Evolutionary conservation across 352 stramenopile genomes (phyloP).

Genomic region (Phytophthora pinifolia): DNA sequence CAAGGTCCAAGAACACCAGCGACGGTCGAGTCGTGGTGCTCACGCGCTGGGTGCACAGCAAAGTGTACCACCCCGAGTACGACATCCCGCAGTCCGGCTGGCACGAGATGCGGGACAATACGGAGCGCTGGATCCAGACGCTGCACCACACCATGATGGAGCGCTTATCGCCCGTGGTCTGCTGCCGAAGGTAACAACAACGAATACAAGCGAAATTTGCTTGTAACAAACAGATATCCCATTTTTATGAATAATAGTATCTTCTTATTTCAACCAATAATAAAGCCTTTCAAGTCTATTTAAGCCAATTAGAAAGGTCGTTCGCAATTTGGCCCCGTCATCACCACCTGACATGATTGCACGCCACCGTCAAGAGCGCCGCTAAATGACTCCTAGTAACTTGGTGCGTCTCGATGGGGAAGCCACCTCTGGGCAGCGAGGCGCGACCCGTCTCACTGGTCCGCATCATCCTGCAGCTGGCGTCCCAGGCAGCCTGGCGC

Average conservation of each 20-base stretch:
- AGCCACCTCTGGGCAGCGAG: neutral
- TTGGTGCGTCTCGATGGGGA: conserved; percentile 5
- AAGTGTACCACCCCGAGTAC: conserved; percentile 37
- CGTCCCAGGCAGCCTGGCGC: neutral
- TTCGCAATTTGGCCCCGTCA: too few species aligned
- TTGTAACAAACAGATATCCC: too few species aligned
- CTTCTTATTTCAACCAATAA: too few species aligned
- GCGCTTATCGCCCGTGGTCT: conserved; percentile 29
- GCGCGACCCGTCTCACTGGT: conserved; percentile 6
- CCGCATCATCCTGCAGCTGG: neutral
- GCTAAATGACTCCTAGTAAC: conserved; percentile 7
- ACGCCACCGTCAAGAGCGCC: neutral
- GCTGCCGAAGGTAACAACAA: conserved; percentile 12
- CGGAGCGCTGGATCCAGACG: conserved; percentile 38
- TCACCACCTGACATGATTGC: too few species aligned
- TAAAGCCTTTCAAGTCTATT: too few species aligned
- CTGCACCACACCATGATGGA: conserved; percentile 38
- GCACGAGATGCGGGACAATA: conserved; percentile 36
- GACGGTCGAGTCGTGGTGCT: conserved; percentile 33
- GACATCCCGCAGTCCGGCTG: conserved; percentile 29
- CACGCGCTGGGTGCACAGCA: conserved; percentile 36
- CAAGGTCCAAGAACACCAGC: conserved; percentile 26
- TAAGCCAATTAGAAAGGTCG: too few species aligned
- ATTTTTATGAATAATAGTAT: too few species aligned
- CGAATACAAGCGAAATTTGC: too few species aligned